Conservation (phyloP, 2,329 filamentous ascomycete genomes). For the Fusarium oligoseptatum region DNA sequence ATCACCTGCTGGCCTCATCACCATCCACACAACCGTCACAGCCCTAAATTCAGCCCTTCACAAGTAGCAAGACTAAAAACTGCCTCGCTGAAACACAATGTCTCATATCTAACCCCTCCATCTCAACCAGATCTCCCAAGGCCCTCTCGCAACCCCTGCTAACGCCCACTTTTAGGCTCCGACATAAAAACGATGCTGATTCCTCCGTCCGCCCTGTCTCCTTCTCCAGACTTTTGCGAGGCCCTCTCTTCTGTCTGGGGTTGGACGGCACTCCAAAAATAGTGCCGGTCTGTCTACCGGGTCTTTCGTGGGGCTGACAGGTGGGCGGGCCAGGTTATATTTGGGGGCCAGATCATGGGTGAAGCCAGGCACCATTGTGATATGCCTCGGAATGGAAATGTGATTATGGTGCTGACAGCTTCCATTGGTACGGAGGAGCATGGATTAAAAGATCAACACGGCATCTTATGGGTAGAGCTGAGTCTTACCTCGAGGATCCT, state of each 20-base stretch:
- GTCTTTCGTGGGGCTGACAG: background rate
- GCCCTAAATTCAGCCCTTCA: background rate
- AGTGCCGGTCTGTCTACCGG: background rate
- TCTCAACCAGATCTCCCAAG: background rate
- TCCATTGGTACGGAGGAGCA: background rate
- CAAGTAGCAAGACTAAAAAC: background rate
- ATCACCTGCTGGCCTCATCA: background rate
- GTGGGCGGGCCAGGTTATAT: background rate
- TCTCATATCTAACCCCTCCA: background rate
- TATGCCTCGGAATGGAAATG: conserved; percentile 1
- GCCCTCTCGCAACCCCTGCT: background rate
- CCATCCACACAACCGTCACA: background rate
- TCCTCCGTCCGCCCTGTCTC: conserved; percentile 17
- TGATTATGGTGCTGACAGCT: background rate
- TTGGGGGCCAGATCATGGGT: background rate
- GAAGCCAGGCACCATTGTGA: background rate
- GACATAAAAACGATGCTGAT: conserved; percentile 33
- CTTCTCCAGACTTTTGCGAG: conserved; percentile 7
- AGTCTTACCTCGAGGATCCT: too few relatives aligned
- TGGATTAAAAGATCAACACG: background rate
- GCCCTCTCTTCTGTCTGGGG: background rate
- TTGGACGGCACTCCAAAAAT: background rate
- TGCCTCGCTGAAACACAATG: background rate
- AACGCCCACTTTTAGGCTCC: conserved; percentile 29
- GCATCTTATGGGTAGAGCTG: background rate